A percentile compares a stretch with the other conserved stretches of the same genome.
Conservation (phyloP, 768 basidiomycete species). For the Tulasnella sp. region DNA sequence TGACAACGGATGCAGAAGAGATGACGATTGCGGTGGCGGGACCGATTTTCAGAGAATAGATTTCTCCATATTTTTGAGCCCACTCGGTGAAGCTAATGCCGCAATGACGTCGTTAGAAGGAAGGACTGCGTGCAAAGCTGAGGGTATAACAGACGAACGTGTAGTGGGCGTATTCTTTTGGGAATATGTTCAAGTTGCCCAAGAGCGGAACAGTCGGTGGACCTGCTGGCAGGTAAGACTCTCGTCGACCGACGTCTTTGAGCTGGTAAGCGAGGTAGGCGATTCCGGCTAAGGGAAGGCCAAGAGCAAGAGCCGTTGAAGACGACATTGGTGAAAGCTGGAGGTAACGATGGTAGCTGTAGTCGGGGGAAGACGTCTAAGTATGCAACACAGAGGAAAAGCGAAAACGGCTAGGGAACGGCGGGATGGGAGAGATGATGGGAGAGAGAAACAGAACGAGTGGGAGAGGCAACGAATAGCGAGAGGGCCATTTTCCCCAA, state of each 20-base stretch:
- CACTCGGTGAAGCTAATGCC: slow-evolving; percentile 29
- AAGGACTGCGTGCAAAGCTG: slow-evolving; percentile 12
- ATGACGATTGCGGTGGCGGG: slow-evolving; percentile 28
- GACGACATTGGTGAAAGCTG: not conserved
- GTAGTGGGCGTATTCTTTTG: slow-evolving; percentile 25
- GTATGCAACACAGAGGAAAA: not conserved
- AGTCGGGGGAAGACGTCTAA: not conserved
- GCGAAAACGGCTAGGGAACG: not conserved
- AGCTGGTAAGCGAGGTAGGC: slow-evolving; percentile 6
- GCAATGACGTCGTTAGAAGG: slow-evolving; percentile 22
- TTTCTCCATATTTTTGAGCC: slow-evolving; percentile 29
- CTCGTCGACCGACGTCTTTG: slow-evolving; percentile 19
- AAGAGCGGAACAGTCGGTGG: slow-evolving; percentile 27
- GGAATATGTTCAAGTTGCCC: slow-evolving; percentile 27
- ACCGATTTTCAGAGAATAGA: slow-evolving; percentile 29
- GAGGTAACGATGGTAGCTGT: not conserved
- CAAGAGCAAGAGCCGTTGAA: not conserved
- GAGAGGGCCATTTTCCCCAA: not conserved
- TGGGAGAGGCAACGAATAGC: not conserved
- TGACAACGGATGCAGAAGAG: slow-evolving; percentile 25
- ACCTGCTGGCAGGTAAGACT: slow-evolving; percentile 27
- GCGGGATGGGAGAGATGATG: not conserved
- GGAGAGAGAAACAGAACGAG: not conserved
- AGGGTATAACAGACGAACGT: slow-evolving; percentile 25
- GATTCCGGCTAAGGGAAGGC: not conserved